Evolutionary conservation across 495 filamentous ascomycete genomes (phyloP).

Genomic region (Rostrohypoxylon terebratum): DNA sequence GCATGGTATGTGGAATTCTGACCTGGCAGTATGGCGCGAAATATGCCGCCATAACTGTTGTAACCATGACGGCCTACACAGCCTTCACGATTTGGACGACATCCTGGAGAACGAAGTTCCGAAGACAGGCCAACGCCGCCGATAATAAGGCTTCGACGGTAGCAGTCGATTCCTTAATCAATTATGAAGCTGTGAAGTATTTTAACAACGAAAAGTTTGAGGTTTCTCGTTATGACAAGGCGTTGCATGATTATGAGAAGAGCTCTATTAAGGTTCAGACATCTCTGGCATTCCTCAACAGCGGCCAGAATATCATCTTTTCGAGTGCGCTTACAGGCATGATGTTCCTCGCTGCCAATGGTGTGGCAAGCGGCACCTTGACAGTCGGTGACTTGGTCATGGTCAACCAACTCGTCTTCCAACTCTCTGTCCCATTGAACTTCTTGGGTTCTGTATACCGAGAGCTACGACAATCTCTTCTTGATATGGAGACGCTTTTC

Average conservation of each 20-base stretch:
- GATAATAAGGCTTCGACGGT: slow-evolving; percentile 96
- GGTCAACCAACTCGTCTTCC: slow-evolving; percentile 99
- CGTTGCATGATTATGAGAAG: slow-evolving; percentile 87
- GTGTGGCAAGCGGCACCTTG: slow-evolving; percentile 80
- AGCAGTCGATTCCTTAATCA: slow-evolving; percentile 95
- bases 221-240: slow-evolving; percentile 87
- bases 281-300: slow-evolving; percentile 90
- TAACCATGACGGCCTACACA: slow-evolving; percentile 93
- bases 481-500: slow-evolving; percentile 99
- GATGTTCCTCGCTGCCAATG: slow-evolving; percentile 96
- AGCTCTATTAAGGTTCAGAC: slow-evolving; percentile 97
- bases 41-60: slow-evolving; percentile 90
- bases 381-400: slow-evolving; percentile 98
- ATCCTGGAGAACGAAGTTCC: slow-evolving; percentile 95
- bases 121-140: slow-evolving; percentile 92
- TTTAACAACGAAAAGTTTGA: slow-evolving; percentile 99
- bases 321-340: slow-evolving; percentile 93
- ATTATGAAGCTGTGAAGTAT: slow-evolving; percentile 99
- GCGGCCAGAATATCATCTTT: slow-evolving; percentile 99
- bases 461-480: slow-evolving; percentile 90
- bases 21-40: slow-evolving; percentile 94
- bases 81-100: slow-evolving; percentile 96
- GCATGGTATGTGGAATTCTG: slow-evolving; percentile 91
- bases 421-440: slow-evolving; percentile 94
- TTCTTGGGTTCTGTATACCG: slow-evolving; percentile 96